These are phyloP conservation scores for Gentiana dahurica DNA, from an alignment of 257 asterid genomes.

Conservation along the genomic window DNA sequence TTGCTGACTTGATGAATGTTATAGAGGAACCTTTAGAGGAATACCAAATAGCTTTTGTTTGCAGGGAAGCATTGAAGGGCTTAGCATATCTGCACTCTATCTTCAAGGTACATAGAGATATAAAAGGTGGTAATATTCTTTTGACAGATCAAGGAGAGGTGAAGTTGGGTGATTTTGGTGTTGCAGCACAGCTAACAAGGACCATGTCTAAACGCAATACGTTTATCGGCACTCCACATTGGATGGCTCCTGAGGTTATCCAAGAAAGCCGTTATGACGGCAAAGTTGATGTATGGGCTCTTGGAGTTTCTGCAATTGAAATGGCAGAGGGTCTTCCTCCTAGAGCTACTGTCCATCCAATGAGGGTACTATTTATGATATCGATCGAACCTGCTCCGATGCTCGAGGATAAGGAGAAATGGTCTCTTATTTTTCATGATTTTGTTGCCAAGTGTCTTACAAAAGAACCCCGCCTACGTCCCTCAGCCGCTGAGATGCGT, in stretches of 20 bases:
- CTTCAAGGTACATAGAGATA: slow-evolving; percentile 98
- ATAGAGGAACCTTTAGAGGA: slow-evolving; percentile 90
- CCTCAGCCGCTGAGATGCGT: slow-evolving; percentile 92
- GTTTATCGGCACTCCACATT: slow-evolving; percentile 99
- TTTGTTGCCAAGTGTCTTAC: slow-evolving; percentile 93
- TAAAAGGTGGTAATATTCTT: slow-evolving; percentile 95
- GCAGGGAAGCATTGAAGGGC: slow-evolving; percentile 96
- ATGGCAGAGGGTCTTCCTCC: slow-evolving; percentile 99
- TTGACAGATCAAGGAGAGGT: slow-evolving; percentile 98
- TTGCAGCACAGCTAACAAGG: slow-evolving; percentile 98
- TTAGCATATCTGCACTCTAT: slow-evolving; percentile 90
- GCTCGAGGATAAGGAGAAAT: slow-evolving; percentile 98
- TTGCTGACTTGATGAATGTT: slow-evolving; percentile 90
- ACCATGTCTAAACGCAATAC: slow-evolving; percentile 99
- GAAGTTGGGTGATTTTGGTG: slow-evolving; percentile 98
- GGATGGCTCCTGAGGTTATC: slow-evolving; percentile 99
- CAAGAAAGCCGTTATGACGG: slow-evolving; percentile 99
- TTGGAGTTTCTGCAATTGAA: slow-evolving; percentile 98
- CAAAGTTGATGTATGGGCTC: slow-evolving; percentile 99
- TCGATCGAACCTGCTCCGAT: slow-evolving; percentile 97
- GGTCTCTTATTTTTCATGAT: slow-evolving; percentile 98
- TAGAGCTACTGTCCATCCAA: slow-evolving; percentile 97
- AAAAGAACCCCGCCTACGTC: slow-evolving; percentile 91
- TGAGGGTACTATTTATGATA: slow-evolving; percentile 97
- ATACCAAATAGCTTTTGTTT: slow-evolving; percentile 80